Evolutionary conservation across 179 eudicot genomes (phyloP), one percentile per base, ranked within the genome.

Genomic region (Silene noctiflora): DNA sequence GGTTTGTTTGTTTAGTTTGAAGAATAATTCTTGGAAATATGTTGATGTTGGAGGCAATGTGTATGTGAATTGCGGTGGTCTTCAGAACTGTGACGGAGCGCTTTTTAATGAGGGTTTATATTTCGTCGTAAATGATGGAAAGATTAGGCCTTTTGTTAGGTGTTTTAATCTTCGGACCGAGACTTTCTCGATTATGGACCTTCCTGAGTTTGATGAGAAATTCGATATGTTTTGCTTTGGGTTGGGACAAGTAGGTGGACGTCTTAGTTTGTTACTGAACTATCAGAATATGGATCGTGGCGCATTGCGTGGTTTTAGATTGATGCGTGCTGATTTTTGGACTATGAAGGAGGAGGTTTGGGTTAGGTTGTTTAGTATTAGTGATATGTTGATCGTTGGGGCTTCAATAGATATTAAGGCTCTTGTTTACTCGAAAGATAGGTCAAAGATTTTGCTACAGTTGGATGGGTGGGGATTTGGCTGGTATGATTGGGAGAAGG

Each of bases 401-500:
- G 9, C n/a, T 74, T 12, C 4, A 17, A 0, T 22, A 3, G 5
- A 16, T 0, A 7, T 74, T 61, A 61, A 20, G 35, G 29, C 77
- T 8, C 3, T 75, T 29, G n/a, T 75, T 48, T 75, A 65, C 61
- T 75, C 77, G 20, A 46, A 66, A 51, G 77, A 75, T 3, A n/a
- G 33, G 72, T 7, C 8, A 2, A 75, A 16, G 59, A 12, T 75
- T 17, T 53, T 75, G 51, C 20, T 75, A 0, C 31, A 75, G 27
- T 6, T 75, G 2, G 77, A 75, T 66, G 11, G 19, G 27, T 20
- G 0, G 4, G 4, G 13, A 12, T 31, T 75, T 48, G 62, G 71
- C 4, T 75, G 77, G 77, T 75, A 75, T 65, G 77, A 75, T 27
- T 48, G 51, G 61, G 31, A 51, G 77, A 46, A 56, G 1, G 6